Percentiles rank a stretch among this genome's conserved stretches.
Evolutionary conservation across 352 stramenopile genomes (phyloP).

Genomic region (Phytophthora aleatoria): DNA sequence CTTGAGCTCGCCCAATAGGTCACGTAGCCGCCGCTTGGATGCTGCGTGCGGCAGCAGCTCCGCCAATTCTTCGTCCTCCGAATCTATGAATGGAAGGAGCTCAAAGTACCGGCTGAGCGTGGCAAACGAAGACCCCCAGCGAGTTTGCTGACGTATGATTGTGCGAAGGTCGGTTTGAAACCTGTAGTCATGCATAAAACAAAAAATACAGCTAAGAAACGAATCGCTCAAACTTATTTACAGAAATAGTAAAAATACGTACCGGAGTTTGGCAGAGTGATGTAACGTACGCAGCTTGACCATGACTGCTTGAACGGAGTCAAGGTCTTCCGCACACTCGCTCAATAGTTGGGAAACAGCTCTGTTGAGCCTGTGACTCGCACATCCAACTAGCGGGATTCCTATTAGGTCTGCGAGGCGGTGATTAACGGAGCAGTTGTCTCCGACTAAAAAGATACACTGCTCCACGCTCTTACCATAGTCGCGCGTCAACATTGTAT

Average conservation of each 20-base stretch:
- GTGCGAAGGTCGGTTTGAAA: not conserved
- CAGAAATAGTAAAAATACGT: constrained; percentile 4
- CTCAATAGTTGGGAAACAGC: not conserved
- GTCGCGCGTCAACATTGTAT: not conserved
- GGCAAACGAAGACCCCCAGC: constrained; percentile 3
- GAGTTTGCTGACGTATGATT: constrained; percentile 2
- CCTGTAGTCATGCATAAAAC: not conserved
- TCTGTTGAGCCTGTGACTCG: not conserved
- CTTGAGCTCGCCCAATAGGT: constrained; percentile 3
- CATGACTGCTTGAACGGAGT: constrained; percentile 5
- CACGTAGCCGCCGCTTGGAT: not conserved
- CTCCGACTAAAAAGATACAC: not conserved
- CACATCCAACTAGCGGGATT: not conserved
- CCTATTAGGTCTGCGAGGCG: not conserved
- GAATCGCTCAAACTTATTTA: not conserved
- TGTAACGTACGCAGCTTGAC: constrained; percentile 10
- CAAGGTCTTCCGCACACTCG: not conserved
- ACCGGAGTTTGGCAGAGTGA: constrained; percentile 7
- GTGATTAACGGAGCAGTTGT: not conserved
- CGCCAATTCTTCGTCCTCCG: constrained; percentile 1
- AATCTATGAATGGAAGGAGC: constrained; percentile 4
- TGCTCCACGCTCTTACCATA: not conserved
- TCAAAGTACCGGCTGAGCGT: constrained; percentile 7
- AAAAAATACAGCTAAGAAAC: not conserved
- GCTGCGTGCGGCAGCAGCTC: not conserved